phyloP scores from a whole-genome alignment of 202 grass and related monocot genomes.

The Bolboschoenoplectus hybrid region DNA sequence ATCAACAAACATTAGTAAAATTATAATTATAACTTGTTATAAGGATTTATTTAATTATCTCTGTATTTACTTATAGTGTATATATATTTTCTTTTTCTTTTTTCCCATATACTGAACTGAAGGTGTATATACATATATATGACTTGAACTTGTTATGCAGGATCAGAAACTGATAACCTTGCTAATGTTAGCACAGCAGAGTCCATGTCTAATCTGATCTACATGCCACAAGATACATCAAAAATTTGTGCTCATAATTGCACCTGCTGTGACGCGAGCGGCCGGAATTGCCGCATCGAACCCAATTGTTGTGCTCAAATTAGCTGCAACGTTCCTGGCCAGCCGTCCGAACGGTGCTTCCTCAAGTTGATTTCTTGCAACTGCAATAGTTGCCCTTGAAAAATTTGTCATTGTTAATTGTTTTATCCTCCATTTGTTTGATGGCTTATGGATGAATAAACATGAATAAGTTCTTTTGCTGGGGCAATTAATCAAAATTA shows the following conservation, averaged over 20 bases:
- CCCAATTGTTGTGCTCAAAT: conserved; percentile 14
- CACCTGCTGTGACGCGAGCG: background rate
- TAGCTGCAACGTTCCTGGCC: conserved; percentile 4
- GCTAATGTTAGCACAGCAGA: conserved; percentile 5
- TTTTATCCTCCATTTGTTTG: background rate
- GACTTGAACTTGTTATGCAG: background rate
- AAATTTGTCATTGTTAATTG: background rate
- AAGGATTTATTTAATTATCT: background rate
- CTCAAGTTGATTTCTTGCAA: background rate
- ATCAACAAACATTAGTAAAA: too few relatives aligned
- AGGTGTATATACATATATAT: background rate
- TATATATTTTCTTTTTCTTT: background rate
- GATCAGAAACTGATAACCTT: background rate
- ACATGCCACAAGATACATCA: background rate
- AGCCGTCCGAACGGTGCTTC: background rate
- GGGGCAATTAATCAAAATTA: background rate
- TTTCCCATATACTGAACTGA: background rate
- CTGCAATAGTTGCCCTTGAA: background rate
- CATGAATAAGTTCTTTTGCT: background rate
- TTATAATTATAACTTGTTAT: too few relatives aligned
- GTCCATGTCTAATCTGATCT: background rate
- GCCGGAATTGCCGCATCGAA: background rate
- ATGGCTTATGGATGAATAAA: background rate
- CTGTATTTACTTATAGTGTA: background rate
- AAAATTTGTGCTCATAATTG: conserved; percentile 10